These are phyloP conservation scores for Apophysomyces ossiformis DNA, from an alignment of 371 early-diverging fungal species.

Conservation along the genomic window DNA sequence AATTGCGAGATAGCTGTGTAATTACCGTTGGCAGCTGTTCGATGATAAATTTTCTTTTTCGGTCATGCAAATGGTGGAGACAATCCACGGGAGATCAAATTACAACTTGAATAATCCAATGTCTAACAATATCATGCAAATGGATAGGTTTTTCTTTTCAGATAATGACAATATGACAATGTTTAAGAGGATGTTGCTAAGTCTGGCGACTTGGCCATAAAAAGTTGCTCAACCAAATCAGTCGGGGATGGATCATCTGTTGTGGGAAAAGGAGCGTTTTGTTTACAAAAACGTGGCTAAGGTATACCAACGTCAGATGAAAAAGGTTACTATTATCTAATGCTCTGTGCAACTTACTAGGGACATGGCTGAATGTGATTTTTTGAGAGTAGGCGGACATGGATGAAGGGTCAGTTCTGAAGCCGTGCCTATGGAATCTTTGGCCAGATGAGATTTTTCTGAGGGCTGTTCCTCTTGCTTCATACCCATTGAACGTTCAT, in stretches of 20 bases:
- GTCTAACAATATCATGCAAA: slow-evolving; percentile 4
- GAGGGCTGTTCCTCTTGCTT: background rate
- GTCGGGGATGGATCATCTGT: slow-evolving; percentile 37
- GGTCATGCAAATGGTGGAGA: background rate
- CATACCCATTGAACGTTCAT: slow-evolving; percentile 28
- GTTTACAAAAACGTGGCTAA: slow-evolving; percentile 30
- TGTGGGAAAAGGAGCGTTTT: slow-evolving; percentile 26
- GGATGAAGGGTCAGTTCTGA: background rate
- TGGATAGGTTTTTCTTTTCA: background rate
- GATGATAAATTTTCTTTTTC: background rate
- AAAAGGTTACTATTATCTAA: background rate
- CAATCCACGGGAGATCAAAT: background rate
- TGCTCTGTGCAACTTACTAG: slow-evolving; percentile 20
- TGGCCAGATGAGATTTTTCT: background rate
- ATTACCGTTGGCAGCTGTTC: background rate
- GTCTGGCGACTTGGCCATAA: slow-evolving; percentile 23
- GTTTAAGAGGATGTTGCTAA: slow-evolving; percentile 8
- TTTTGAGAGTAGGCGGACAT: slow-evolving; percentile 16
- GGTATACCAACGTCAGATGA: background rate
- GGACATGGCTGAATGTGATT: slow-evolving; percentile 33
- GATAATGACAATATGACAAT: background rate
- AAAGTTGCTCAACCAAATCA: slow-evolving; percentile 39
- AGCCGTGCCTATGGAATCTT: background rate
- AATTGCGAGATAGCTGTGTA: background rate
- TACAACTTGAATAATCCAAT: too few species aligned